A percentile compares a stretch with the other conserved stretches of the same genome.
These are phyloP conservation scores for Aegilops bicornis DNA, from an alignment of 176 grass and related monocot genomes.

Conservation along the genomic window DNA sequence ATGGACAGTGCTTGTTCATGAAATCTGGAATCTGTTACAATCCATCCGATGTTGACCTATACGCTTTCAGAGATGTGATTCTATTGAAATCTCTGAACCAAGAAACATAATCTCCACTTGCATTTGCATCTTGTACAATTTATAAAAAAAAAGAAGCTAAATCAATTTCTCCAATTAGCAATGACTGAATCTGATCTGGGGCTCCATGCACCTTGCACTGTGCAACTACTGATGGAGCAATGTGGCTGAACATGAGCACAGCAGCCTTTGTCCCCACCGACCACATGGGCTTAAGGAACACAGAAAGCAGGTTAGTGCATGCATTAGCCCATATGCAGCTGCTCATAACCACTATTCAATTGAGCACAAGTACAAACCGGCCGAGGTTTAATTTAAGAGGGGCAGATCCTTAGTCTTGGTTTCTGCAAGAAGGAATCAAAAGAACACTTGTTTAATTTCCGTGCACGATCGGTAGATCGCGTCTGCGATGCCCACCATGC, in stretches of 20 bases:
- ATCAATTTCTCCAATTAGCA: constrained; percentile 8
- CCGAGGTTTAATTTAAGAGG: constrained; percentile 18
- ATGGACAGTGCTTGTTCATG: neutral
- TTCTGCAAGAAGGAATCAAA: constrained; percentile 44
- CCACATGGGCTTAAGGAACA: constrained; percentile 42
- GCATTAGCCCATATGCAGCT: constrained; percentile 38
- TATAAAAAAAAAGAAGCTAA: neutral
- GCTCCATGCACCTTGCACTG: constrained; percentile 16
- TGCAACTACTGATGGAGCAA: constrained; percentile 28
- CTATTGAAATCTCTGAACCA: neutral
- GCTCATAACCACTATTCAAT: constrained; percentile 42
- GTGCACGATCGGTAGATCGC: constrained; percentile 2
- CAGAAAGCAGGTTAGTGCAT: constrained; percentile 26
- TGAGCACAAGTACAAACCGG: constrained; percentile 34
- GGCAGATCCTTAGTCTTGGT: constrained; percentile 28
- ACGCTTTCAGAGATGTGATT: neutral
- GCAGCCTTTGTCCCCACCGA: constrained; percentile 54
- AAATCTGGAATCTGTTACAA: neutral
- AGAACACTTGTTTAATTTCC: constrained; percentile 25
- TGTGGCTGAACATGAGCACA: constrained; percentile 46
- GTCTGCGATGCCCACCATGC: neutral
- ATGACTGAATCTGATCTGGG: constrained; percentile 35
- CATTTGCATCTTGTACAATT: neutral
- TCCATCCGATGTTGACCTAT: neutral
- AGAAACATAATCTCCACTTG: neutral